phyloP scores from a whole-genome alignment of 1,284 basidiomycete genomes.

The Sporisorium sorghi region DNA sequence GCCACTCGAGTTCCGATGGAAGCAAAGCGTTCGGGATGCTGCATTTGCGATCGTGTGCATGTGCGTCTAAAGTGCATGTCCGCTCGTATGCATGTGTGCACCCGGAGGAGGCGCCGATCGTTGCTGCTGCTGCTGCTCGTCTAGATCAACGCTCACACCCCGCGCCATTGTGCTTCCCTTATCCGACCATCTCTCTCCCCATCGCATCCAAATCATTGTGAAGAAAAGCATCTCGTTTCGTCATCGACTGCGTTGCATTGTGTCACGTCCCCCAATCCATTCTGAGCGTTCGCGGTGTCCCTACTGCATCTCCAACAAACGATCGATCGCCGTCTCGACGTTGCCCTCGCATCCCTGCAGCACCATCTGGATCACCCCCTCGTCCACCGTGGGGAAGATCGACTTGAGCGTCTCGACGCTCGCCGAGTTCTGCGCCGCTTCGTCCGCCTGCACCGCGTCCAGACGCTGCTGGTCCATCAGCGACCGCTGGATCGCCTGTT shows the following conservation, averaged over 20 bases:
- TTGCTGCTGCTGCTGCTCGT: too few relatives aligned
- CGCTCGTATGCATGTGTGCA: too few relatives aligned
- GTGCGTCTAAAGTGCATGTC: too few relatives aligned
- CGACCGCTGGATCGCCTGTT: conserved; percentile 46
- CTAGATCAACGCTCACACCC: too few relatives aligned
- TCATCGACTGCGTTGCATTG: not conserved
- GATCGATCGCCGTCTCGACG: conserved; percentile 63
- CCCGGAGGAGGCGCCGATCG: too few relatives aligned
- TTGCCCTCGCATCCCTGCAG: conserved; percentile 58
- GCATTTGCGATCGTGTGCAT: too few relatives aligned
- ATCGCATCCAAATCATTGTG: too few relatives aligned
- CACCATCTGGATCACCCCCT: conserved; percentile 56
- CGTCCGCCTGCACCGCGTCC: conserved; percentile 23
- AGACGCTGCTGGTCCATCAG: conserved; percentile 31
- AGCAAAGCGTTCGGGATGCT: too few relatives aligned
- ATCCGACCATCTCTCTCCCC: not conserved
- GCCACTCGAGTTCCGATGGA: too few relatives aligned
- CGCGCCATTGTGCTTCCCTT: too few relatives aligned
- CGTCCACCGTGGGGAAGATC: conserved; percentile 62
- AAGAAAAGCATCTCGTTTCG: too few relatives aligned
- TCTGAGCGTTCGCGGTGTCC: not conserved
- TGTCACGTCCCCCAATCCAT: not conserved
- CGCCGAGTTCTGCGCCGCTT: conserved; percentile 50
- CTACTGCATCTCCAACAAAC: conserved; percentile 60
- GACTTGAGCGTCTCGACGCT: conserved; percentile 58